Conservation (phyloP, 441 rosid species). For the Syzygium syzygioides region DNA sequence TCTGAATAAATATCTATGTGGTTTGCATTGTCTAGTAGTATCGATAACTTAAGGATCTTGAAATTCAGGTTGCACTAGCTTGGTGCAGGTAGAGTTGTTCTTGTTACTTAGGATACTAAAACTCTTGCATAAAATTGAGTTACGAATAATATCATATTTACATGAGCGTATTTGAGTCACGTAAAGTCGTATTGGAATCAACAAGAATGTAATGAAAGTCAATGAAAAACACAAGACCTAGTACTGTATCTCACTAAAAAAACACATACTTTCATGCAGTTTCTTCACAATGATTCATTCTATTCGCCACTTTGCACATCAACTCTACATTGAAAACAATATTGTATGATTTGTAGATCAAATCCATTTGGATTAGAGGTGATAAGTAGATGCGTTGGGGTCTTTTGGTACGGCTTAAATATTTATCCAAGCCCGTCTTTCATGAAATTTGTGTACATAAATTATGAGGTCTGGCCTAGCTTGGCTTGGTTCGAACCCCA, state of each 20-base stretch:
- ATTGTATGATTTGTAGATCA: too few relatives aligned
- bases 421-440: not conserved
- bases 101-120: not conserved
- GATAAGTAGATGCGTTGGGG: accelerated
- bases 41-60: not conserved
- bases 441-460: not conserved
- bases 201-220: not conserved
- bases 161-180: not conserved
- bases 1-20: too few relatives aligned
- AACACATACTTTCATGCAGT: not conserved
- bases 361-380: not conserved
- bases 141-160: too few relatives aligned
- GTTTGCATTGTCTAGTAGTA: too few relatives aligned
- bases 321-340: not conserved
- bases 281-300: not conserved
- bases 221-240: not conserved
- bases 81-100: accelerated
- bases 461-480: not conserved
- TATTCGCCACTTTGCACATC: not conserved
- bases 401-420: not conserved
- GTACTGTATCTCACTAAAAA: not conserved
- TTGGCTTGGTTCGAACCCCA: not conserved
- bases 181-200: not conserved
- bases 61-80: accelerated
- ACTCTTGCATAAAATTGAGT: not conserved